Evolutionary conservation across 1,139 yeast species (phyloP), one percentile per base, ranked within the genome.

Genomic region (Hanseniaspora sp.): DNA sequence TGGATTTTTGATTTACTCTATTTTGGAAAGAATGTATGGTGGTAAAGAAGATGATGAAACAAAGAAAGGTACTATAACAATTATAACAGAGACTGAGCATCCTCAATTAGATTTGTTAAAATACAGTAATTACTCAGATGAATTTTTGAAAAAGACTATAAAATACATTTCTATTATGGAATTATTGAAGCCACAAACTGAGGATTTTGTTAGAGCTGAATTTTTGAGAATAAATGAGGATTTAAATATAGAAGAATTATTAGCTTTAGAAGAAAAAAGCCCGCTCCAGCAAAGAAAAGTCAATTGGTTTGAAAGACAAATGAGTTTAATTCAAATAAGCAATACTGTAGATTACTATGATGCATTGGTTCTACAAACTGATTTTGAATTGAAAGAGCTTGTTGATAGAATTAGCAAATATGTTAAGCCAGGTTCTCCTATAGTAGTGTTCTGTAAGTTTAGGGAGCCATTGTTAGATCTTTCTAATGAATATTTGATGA

Each of bases 81-180:
- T 86, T 34, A 74, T 83, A 3, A 96, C 92, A 68, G 98, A 90
- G 63, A 86, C 88, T 65, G 98, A 92, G 66, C 96, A 90, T 64
- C 82, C 95, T 7, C 90, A 88, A 63, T 71, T 82, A 41, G 84
- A 83, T 59, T 79, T 84, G 0, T 70, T 92, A 58, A 77, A 78
- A 58, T 80, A 80, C 64, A 76, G 90, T 52, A 80, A 82, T 61
- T 80, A 77, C 63, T 66, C 83, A 1, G 78, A 76, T 34, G 78
- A 76, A 17, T 68, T 75, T 53, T 72, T 79, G 30, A 69, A 74
- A 29, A 66, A 70, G 35, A 78, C 82, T 73, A 77, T 92, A 48
- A 79, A 82, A 62, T 77, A 86, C 3, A 74, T 88, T 23, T 86
- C 83, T 59, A 75, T 94, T 74, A 73, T 90, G 55, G 96, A 92